Conservation (phyloP, 805 yeast species). For the Ogataea trehaloabstinens region DNA sequence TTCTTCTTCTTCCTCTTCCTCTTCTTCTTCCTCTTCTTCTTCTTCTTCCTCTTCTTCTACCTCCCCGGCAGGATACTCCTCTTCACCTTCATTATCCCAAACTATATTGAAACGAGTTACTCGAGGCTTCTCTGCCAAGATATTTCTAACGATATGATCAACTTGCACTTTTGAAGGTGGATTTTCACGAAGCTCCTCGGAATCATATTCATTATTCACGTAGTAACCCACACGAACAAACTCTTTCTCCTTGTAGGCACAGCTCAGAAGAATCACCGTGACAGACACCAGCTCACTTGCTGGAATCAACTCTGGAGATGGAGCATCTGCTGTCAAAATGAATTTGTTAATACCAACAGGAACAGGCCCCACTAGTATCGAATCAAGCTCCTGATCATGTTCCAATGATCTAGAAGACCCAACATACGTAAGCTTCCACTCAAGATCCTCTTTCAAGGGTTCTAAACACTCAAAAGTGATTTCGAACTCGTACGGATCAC, state of each 20-base stretch:
- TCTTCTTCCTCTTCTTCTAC: constrained; percentile 63
- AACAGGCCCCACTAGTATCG: constrained; percentile 96
- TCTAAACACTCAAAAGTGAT: constrained; percentile 97
- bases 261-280: constrained; percentile 88
- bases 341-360: constrained; percentile 97
- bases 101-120: constrained; percentile 96
- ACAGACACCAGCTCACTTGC: constrained; percentile 94
- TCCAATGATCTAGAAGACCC: constrained; percentile 93
- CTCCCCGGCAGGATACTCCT: constrained; percentile 76
- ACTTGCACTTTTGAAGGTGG: constrained; percentile 94
- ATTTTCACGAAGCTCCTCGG: constrained; percentile 87
- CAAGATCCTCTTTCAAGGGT: constrained; percentile 86
- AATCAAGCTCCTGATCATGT: constrained; percentile 95
- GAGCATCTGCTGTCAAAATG: constrained; percentile 92
- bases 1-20: constrained; percentile 59
- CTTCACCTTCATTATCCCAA: constrained; percentile 76
- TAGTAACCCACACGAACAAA: constrained; percentile 97
- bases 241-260: constrained; percentile 90
- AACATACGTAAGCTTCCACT: constrained; percentile 96
- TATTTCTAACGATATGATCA: constrained; percentile 90
- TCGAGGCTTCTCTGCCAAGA: constrained; percentile 94
- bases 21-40: constrained; percentile 53
- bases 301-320: constrained; percentile 92
- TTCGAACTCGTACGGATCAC: constrained; percentile 93
- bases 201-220: constrained; percentile 94